Evolutionary conservation across 805 yeast species (phyloP).

Genomic region (Candida yuanshanica): DNA sequence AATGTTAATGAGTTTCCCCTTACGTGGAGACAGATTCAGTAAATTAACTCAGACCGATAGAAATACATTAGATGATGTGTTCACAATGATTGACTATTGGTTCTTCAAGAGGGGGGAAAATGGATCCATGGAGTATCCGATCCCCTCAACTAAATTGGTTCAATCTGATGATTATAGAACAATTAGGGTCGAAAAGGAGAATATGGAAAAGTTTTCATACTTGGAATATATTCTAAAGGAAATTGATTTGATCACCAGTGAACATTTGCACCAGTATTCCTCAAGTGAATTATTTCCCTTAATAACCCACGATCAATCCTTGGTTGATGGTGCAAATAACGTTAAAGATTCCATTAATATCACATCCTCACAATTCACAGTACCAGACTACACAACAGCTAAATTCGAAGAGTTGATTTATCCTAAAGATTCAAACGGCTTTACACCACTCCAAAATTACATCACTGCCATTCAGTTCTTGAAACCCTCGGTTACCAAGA

Average conservation of each 20-base stretch:
- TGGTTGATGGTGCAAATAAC: conserved; percentile 1
- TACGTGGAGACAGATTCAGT: background rate
- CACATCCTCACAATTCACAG: conserved; percentile 4
- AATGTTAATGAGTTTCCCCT: conserved; percentile 1
- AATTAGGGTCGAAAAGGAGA: background rate
- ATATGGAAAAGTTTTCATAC: conserved; percentile 5
- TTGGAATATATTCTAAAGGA: conserved; percentile 6
- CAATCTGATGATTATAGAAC: background rate
- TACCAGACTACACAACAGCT: conserved; percentile 10
- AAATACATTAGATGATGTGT: conserved; percentile 1
- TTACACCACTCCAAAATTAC: conserved; percentile 10
- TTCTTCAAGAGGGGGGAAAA: conserved; percentile 5
- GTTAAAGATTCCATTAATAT: conserved; percentile 8
- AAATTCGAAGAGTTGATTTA: conserved; percentile 7
- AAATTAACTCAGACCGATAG: background rate
- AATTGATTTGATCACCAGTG: conserved; percentile 6
- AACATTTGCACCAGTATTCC: conserved; percentile 4
- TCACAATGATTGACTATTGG: conserved; percentile 9
- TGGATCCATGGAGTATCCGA: conserved; percentile 10
- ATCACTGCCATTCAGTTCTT: conserved; percentile 8
- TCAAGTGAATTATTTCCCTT: conserved; percentile 1
- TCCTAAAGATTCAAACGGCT: conserved; percentile 6
- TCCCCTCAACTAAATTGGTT: conserved; percentile 1
- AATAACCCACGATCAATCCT: conserved; percentile 4
- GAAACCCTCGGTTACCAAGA: conserved; percentile 4